Evolutionary conservation across 2,329 filamentous ascomycete genomes (phyloP).

Genomic region (Dothidotthia symphoricarpi): DNA sequence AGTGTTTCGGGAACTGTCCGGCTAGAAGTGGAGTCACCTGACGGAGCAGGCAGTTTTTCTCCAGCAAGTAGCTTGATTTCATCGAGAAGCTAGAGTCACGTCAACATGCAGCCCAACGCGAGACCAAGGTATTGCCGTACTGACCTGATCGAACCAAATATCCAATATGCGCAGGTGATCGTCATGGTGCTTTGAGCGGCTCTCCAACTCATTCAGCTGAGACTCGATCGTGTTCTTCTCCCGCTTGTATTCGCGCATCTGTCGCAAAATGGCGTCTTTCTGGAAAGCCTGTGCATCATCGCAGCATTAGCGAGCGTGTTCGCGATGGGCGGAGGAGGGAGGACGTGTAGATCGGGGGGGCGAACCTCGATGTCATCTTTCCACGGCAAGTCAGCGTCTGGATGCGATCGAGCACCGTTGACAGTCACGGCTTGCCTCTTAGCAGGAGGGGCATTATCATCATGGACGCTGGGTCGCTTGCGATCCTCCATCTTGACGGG

Average conservation of each 20-base stretch:
- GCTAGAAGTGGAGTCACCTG: constrained; percentile 24
- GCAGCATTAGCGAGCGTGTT: constrained; percentile 33
- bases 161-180: constrained; percentile 90
- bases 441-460: constrained; percentile 82
- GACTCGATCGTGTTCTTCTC: constrained; percentile 79
- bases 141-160: constrained; percentile 90
- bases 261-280: constrained; percentile 94
- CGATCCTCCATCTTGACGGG: constrained; percentile 98
- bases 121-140: constrained; percentile 26
- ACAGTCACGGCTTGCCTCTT: constrained; percentile 77
- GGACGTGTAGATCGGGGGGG: constrained; percentile 37
- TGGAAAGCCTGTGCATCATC: constrained; percentile 67
- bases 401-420: constrained; percentile 70
- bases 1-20: constrained; percentile 53
- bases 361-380: constrained; percentile 73
- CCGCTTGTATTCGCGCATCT: constrained; percentile 97
- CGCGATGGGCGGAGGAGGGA: constrained; percentile 19
- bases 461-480: constrained; percentile 85
- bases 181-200: constrained; percentile 78
- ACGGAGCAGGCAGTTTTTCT: constrained; percentile 31
- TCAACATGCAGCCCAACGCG: constrained; percentile 24
- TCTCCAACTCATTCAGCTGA: constrained; percentile 76
- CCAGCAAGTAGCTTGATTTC: constrained; percentile 48
- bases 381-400: constrained; percentile 67
- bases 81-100: constrained; percentile 45